A percentile compares a stretch with the other conserved stretches of the same genome.
These are phyloP conservation scores for Colletotrichum chrysophilum DNA, from an alignment of 2,329 filamentous ascomycete species.

Conservation along the genomic window DNA sequence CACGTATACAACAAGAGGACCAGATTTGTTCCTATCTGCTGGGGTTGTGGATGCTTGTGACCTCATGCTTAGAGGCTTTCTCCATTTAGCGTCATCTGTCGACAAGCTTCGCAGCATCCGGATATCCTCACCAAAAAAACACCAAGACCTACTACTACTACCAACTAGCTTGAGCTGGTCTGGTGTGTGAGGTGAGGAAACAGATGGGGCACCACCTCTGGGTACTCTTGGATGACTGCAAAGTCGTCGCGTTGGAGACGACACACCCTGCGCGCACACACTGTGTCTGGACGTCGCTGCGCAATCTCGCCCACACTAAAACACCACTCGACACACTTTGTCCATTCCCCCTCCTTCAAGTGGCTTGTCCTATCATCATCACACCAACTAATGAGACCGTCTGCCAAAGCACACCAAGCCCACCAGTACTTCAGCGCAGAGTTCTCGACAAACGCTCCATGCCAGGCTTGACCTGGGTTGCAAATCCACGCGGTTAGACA, in stretches of 20 bases:
- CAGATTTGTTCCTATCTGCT: neutral
- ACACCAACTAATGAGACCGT: neutral
- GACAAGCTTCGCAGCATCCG: neutral
- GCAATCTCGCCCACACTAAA: conserved; percentile 19
- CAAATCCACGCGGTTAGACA: conserved; percentile 8
- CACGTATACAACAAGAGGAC: neutral
- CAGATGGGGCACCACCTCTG: neutral
- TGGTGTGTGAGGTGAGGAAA: neutral
- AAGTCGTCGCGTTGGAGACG: neutral
- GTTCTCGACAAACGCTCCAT: conserved; percentile 9
- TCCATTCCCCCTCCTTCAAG: conserved; percentile 14
- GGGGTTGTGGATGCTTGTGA: conserved; percentile 8
- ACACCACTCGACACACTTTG: conserved; percentile 20
- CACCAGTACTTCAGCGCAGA: neutral
- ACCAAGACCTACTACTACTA: neutral
- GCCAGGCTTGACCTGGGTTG: conserved; percentile 10
- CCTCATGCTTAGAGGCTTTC: neutral
- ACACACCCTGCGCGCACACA: neutral
- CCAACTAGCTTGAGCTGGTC: neutral
- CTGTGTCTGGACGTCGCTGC: conserved; percentile 7
- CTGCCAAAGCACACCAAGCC: neutral
- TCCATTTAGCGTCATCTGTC: neutral
- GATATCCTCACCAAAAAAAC: neutral
- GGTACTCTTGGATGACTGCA: neutral
- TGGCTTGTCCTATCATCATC: conserved; percentile 20